These are phyloP conservation scores for Bruguiera sexangula DNA, from an alignment of 345 rosid genomes.

Conservation along the genomic window DNA sequence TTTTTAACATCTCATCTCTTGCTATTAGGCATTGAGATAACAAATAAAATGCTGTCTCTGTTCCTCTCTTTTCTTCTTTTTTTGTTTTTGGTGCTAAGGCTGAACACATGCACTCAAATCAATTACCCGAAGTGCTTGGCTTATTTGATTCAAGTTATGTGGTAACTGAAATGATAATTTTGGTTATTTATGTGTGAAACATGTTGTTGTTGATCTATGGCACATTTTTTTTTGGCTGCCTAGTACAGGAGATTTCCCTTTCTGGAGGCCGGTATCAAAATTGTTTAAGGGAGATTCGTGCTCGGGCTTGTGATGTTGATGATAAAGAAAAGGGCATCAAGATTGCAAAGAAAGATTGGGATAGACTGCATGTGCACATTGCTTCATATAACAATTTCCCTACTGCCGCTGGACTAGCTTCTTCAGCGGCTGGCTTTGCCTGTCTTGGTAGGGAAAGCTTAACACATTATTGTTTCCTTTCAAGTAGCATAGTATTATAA, in stretches of 20 bases:
- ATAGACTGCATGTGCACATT: constrained; percentile 70
- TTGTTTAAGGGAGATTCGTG: constrained; percentile 81
- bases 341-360: constrained; percentile 83
- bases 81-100: too few relatives aligned
- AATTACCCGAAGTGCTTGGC: not conserved
- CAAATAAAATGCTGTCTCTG: too few relatives aligned
- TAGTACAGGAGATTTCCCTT: constrained; percentile 86
- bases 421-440: constrained; percentile 98
- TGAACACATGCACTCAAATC: too few relatives aligned
- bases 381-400: constrained; percentile 95
- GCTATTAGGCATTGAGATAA: too few relatives aligned
- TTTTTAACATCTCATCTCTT: too few relatives aligned
- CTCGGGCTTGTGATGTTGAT: constrained; percentile 72
- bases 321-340: constrained; percentile 75
- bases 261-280: constrained; percentile 85
- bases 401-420: constrained; percentile 98
- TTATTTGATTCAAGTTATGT: not conserved
- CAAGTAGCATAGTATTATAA: too few relatives aligned
- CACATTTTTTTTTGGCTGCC: constrained; percentile 30
- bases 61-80: too few relatives aligned
- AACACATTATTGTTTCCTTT: too few relatives aligned
- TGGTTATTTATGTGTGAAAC: not conserved
- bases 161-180: not conserved
- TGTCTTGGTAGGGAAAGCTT: constrained; percentile 63
- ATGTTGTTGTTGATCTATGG: constrained; percentile 13